These are phyloP conservation scores for Heliamphora pulchella DNA, from an alignment of 179 eudicot genomes.

Conservation along the genomic window DNA sequence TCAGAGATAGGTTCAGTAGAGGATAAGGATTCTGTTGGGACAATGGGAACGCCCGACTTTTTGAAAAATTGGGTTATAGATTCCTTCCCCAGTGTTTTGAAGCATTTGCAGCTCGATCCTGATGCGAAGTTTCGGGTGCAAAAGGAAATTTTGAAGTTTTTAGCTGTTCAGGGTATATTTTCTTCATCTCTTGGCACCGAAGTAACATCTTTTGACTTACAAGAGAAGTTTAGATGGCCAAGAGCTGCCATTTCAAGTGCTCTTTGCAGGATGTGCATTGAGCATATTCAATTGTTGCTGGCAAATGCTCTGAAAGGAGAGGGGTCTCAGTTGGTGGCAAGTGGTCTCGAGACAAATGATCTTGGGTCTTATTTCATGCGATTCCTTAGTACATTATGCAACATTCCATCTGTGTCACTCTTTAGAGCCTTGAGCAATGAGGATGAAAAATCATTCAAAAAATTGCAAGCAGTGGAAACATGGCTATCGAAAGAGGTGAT, in stretches of 20 bases:
- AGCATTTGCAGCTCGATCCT: conserved; percentile 54
- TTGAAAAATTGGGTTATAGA: conserved; percentile 86
- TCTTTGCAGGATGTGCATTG: conserved; percentile 73
- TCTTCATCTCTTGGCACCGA: conserved; percentile 92
- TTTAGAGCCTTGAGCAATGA: conserved; percentile 63
- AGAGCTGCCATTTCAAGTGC: conserved; percentile 71
- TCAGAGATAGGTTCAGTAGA: conserved; percentile 68
- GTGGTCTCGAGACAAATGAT: conserved; percentile 71
- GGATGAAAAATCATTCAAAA: conserved; percentile 71
- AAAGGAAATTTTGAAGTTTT: conserved; percentile 83
- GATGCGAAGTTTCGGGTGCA: conserved; percentile 68
- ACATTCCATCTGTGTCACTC: conserved; percentile 90
- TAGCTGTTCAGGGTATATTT: conserved; percentile 92
- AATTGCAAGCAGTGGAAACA: conserved; percentile 65
- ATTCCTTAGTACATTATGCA: conserved; percentile 64
- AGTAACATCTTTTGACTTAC: conserved; percentile 86
- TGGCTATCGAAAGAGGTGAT: conserved; percentile 73
- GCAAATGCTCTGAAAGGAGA: conserved; percentile 78
- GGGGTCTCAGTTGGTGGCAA: conserved; percentile 43
- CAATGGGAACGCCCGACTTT: conserved; percentile 42
- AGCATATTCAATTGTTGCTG: conserved; percentile 75
- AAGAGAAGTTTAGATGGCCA: conserved; percentile 95
- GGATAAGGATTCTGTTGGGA: conserved; percentile 54
- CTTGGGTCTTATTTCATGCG: conserved; percentile 83
- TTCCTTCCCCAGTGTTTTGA: conserved; percentile 59